Evolutionary conservation across 768 basidiomycete species (phyloP).

Genomic region (Lactarius psammicola): DNA sequence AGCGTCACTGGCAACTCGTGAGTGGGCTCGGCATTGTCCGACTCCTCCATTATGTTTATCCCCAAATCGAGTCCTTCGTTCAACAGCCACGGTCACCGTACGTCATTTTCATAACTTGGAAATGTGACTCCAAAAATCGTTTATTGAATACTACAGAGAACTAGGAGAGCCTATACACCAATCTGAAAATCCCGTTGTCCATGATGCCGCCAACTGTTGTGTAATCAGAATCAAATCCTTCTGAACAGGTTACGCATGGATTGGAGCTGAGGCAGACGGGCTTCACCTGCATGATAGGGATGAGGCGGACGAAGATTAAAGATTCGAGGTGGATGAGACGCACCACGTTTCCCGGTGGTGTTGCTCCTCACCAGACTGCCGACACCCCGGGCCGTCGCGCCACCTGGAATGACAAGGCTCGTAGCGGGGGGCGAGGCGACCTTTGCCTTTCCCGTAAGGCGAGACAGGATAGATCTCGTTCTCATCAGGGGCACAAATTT

Average conservation of each 20-base stretch:
- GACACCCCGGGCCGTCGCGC: not conserved
- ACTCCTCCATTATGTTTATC: not conserved
- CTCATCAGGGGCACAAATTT: conserved; percentile 1
- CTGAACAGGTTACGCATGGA: conserved; percentile 3
- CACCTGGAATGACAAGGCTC: not conserved
- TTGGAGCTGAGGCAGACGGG: not conserved
- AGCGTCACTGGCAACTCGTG: not conserved
- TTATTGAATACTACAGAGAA: not conserved
- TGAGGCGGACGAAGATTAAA: not conserved
- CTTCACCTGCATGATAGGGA: not conserved
- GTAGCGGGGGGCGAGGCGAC: not conserved
- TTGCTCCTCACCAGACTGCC: not conserved
- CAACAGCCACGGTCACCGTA: not conserved
- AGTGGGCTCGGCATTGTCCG: conserved; percentile 1
- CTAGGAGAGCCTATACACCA: not conserved
- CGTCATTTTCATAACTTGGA: not conserved
- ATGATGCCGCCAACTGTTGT: not conserved
- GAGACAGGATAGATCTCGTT: conserved; percentile 1
- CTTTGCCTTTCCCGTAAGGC: not conserved
- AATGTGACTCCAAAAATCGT: not conserved
- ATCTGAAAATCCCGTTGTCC: not conserved
- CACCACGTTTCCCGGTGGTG: not conserved
- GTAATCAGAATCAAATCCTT: not conserved
- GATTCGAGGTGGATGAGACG: not conserved
- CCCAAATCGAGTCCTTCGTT: not conserved